Evolutionary conservation across 2,329 filamentous ascomycete genomes (phyloP).

Genomic region (Cyphellophora europaea): DNA sequence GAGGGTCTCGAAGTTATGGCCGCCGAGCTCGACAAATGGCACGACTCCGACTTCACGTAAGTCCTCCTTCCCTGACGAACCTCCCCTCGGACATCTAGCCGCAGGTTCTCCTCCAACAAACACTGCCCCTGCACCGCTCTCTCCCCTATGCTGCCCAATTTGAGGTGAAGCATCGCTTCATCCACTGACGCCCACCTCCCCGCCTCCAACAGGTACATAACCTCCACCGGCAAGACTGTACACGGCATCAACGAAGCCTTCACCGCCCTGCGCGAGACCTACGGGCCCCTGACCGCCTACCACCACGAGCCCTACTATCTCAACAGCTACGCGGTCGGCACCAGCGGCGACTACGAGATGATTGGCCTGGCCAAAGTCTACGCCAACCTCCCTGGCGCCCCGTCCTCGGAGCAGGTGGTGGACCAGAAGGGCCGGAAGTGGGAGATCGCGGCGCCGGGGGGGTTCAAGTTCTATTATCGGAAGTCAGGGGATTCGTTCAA

Average conservation of each 20-base stretch:
- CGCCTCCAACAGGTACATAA: too few species aligned
- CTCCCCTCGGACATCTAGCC: conserved; percentile 1
- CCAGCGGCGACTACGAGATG: background rate
- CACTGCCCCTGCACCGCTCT: background rate
- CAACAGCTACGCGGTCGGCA: background rate
- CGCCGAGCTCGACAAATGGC: conserved; percentile 1
- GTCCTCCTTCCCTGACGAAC: conserved; percentile 3
- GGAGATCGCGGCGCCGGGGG: background rate
- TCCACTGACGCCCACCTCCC: too few species aligned
- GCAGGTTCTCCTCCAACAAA: background rate
- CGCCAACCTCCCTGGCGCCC: background rate
- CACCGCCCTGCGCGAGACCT: background rate
- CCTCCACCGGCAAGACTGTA: background rate
- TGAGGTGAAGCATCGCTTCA: background rate
- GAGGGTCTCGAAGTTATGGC: conserved; percentile 1
- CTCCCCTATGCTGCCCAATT: background rate
- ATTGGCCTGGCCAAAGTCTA: background rate
- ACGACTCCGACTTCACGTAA: conserved; percentile 1
- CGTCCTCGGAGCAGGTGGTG: background rate
- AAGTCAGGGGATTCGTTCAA: background rate
- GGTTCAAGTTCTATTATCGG: background rate
- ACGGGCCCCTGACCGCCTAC: background rate
- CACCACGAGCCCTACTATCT: background rate
- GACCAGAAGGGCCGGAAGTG: background rate
- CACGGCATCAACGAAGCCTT: background rate